These are phyloP conservation scores for Paracamarosporium sp. DNA, from an alignment of 2,329 filamentous ascomycete species.

Conservation along the genomic window DNA sequence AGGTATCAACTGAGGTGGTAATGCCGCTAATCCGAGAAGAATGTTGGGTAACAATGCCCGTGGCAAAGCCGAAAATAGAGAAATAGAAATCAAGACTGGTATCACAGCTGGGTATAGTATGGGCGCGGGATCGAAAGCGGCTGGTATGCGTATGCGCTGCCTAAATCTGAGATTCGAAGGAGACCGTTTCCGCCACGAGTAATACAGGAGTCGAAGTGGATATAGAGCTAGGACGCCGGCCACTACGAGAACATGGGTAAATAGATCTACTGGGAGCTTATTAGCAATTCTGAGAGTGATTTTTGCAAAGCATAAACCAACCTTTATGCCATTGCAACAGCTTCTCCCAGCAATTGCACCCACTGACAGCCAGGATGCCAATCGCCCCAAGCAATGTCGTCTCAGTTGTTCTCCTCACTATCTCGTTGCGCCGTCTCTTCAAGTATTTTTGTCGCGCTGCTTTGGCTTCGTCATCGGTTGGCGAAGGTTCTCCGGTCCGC, in stretches of 20 bases:
- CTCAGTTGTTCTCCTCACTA: constrained; percentile 71
- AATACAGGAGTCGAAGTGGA: constrained; percentile 46
- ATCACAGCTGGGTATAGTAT: constrained; percentile 84
- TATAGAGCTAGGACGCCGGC: constrained; percentile 41
- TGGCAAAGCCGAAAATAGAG: constrained; percentile 69
- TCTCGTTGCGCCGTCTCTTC: constrained; percentile 87
- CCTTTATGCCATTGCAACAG: constrained; percentile 50
- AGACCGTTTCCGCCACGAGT: constrained; percentile 32
- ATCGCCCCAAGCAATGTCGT: constrained; percentile 61
- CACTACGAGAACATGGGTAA: constrained; percentile 46
- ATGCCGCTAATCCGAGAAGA: constrained; percentile 77
- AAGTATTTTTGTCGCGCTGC: constrained; percentile 71
- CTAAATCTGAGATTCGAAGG: constrained; percentile 38
- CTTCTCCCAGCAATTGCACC: constrained; percentile 43
- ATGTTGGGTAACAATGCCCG: constrained; percentile 77
- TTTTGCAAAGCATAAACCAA: constrained; percentile 20
- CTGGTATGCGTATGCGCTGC: constrained; percentile 67
- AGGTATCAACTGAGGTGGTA: constrained; percentile 77
- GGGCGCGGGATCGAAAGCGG: constrained; percentile 87
- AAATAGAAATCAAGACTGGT: constrained; percentile 77
- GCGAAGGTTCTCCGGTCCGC: constrained; percentile 21
- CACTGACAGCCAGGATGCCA: constrained; percentile 53
- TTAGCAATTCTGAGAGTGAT: constrained; percentile 17
- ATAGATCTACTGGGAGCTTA: constrained; percentile 44
- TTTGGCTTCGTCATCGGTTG: constrained; percentile 45